These are phyloP conservation scores for Puccinellia tenuiflora DNA, from an alignment of 176 grass and related monocot species.

Conservation along the genomic window DNA sequence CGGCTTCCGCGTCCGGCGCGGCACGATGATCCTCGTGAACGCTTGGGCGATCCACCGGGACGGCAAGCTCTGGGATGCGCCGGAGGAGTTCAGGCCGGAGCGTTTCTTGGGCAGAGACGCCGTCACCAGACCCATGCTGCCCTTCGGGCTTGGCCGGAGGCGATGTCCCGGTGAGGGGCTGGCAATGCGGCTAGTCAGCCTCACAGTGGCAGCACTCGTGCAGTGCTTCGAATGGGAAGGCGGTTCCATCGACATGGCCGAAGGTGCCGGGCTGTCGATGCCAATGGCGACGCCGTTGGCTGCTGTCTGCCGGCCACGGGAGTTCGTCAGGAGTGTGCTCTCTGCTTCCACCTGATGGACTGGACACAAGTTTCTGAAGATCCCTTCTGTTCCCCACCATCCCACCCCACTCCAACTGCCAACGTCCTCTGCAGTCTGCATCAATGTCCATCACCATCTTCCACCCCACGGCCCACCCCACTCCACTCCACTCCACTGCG, in stretches of 20 bases:
- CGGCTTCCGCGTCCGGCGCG: slow-evolving; percentile 26
- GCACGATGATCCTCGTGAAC: slow-evolving; percentile 69
- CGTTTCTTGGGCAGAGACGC: slow-evolving; percentile 24
- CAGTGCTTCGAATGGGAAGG: slow-evolving; percentile 70
- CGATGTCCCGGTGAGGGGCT: slow-evolving; percentile 55
- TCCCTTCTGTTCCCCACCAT: neutral
- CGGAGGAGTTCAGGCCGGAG: slow-evolving; percentile 50
- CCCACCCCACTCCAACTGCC: neutral
- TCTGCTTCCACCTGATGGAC: neutral
- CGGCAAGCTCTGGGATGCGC: slow-evolving; percentile 41
- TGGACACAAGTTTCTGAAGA: neutral
- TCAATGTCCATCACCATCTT: neutral
- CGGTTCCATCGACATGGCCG: slow-evolving; percentile 38
- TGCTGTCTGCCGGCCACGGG: neutral
- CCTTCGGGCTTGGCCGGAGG: slow-evolving; percentile 59
- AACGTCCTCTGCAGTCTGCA: neutral
- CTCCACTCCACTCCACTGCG: neutral
- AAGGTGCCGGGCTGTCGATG: slow-evolving; percentile 30
- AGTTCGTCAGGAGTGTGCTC: slow-evolving; percentile 2
- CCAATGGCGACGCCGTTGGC: slow-evolving; percentile 20
- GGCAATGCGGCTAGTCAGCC: slow-evolving; percentile 27
- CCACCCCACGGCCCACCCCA: too few relatives aligned
- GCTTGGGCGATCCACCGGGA: slow-evolving; percentile 60
- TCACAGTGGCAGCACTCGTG: slow-evolving; percentile 41
- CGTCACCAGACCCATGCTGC: slow-evolving; percentile 31